Percentiles rank a stretch among this genome's conserved stretches.
These are phyloP conservation scores for Lithospermum erythrorhizon DNA, from an alignment of 257 asterid genomes.

Conservation along the genomic window DNA sequence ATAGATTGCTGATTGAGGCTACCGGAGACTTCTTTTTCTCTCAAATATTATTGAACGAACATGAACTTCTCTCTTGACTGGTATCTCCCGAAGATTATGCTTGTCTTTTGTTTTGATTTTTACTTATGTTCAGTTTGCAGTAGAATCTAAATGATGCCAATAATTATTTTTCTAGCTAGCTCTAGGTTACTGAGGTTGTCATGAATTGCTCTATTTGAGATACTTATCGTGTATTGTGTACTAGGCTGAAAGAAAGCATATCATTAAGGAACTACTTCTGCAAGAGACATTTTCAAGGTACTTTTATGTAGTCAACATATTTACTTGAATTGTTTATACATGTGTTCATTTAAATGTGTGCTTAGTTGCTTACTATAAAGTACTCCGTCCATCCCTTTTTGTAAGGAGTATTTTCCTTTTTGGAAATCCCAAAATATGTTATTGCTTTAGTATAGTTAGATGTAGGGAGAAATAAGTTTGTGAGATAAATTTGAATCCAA, in stretches of 20 bases:
- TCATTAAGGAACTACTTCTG: slow-evolving; percentile 58
- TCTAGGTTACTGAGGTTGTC: slow-evolving; percentile 22
- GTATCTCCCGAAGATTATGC: not conserved
- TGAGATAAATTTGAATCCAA: too few relatives aligned
- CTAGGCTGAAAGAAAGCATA: slow-evolving; percentile 44
- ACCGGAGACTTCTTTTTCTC: not conserved
- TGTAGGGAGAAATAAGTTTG: too few relatives aligned
- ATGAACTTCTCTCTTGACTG: not conserved
- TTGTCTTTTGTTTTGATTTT: too few relatives aligned
- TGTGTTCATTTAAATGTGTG: not conserved
- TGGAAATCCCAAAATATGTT: too few relatives aligned
- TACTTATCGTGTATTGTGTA: slow-evolving; percentile 16
- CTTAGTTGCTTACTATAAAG: not conserved
- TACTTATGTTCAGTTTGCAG: not conserved
- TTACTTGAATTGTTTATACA: not conserved
- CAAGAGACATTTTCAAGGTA: slow-evolving; percentile 79
- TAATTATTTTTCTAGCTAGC: slow-evolving; percentile 5
- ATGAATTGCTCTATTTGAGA: slow-evolving; percentile 19
- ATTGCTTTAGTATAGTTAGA: too few relatives aligned
- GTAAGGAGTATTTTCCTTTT: too few relatives aligned
- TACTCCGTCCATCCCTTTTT: too few relatives aligned
- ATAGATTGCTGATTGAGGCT: not conserved
- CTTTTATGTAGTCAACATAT: not conserved
- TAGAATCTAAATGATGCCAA: not conserved
- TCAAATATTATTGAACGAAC: too few relatives aligned